phyloP scores from a whole-genome alignment of 2,329 filamentous ascomycete species.

The Alternaria triticimaculans region DNA sequence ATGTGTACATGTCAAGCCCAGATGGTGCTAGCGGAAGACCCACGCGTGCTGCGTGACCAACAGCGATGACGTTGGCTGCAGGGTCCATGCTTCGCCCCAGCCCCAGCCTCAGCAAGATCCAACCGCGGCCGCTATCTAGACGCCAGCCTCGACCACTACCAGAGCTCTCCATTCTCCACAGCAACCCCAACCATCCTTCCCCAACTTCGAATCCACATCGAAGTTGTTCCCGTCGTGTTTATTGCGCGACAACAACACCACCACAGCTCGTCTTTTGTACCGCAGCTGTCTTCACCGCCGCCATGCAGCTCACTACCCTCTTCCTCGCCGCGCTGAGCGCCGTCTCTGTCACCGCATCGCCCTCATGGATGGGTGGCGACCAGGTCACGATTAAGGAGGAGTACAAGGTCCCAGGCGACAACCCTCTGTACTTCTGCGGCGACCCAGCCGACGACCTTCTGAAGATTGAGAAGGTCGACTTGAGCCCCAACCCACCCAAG shows the following conservation, averaged over 20 bases:
- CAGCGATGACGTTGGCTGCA: conserved; percentile 12
- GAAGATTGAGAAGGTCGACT: conserved; percentile 77
- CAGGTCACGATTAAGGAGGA: conserved; percentile 60
- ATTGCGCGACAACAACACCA: background rate
- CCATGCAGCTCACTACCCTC: conserved; percentile 46
- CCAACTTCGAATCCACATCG: background rate
- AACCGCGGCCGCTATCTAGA: conserved; percentile 6
- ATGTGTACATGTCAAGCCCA: background rate
- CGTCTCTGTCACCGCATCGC: conserved; percentile 49
- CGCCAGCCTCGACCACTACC: conserved; percentile 12
- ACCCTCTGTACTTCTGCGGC: conserved; percentile 81
- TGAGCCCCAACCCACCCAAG: conserved; percentile 83
- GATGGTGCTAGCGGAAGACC: conserved; percentile 1
- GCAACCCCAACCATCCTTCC: background rate
- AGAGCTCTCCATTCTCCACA: conserved; percentile 10
- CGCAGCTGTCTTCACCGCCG: conserved; percentile 7
- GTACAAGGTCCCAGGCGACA: conserved; percentile 79
- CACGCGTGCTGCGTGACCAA: conserved; percentile 9
- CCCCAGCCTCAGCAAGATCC: conserved; percentile 9
- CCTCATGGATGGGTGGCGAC: conserved; percentile 51
- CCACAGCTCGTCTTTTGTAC: background rate
- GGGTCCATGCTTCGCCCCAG: conserved; percentile 14
- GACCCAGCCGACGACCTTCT: conserved; percentile 75
- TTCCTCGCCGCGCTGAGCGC: conserved; percentile 54
- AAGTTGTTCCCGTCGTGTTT: background rate